Percentiles rank a stretch among this genome's conserved stretches.
phyloP scores from a whole-genome alignment of 805 yeast genomes.

The Monosporozyma servazzii region DNA sequence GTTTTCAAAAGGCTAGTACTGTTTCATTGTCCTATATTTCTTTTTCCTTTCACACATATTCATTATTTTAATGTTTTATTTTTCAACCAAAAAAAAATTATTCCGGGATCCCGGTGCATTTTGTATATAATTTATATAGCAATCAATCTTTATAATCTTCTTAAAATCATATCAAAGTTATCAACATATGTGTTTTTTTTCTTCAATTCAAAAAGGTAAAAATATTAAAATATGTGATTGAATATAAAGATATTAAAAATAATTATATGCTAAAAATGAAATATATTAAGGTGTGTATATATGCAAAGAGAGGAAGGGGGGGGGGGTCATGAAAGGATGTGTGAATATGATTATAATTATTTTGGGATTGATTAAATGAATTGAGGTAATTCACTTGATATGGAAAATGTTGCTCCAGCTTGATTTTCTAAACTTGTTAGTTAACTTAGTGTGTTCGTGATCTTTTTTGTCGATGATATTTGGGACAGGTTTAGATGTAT shows the following conservation, averaged over 20 bases:
- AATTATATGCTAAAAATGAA: background rate
- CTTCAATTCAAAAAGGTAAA: too few relatives aligned
- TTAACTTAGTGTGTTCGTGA: background rate
- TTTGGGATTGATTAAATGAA: background rate
- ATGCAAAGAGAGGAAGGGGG: background rate
- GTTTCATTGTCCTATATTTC: background rate
- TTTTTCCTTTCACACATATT: background rate
- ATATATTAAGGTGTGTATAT: background rate
- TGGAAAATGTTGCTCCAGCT: conserved; percentile 3
- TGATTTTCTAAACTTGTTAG: conserved; percentile 1
- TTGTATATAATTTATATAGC: background rate
- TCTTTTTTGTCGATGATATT: background rate
- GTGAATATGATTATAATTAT: background rate
- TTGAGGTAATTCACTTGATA: background rate
- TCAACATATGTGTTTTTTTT: background rate
- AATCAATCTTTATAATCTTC: background rate
- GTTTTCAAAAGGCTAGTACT: background rate
- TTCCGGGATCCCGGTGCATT: background rate
- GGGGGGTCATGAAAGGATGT: too few relatives aligned
- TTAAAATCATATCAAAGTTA: background rate
- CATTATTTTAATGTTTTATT: background rate
- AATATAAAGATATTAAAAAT: too few relatives aligned
- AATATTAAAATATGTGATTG: too few relatives aligned
- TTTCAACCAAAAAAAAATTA: background rate
- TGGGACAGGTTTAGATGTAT: background rate